Conservation (phyloP, 2,329 filamentous ascomycete genomes). For the Colletotrichum abscissum region DNA sequence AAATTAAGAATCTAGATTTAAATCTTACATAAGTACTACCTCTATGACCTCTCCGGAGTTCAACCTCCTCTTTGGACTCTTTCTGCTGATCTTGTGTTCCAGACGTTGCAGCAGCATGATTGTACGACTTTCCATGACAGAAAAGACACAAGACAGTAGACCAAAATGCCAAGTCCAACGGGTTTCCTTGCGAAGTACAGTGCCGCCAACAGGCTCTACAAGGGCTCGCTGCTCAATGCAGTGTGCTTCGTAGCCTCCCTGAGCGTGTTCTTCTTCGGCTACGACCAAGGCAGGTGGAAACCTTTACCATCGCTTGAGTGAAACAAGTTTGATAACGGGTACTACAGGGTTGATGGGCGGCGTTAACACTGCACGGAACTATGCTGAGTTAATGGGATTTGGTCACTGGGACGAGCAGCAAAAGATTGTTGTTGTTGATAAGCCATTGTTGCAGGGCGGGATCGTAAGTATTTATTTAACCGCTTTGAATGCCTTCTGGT, state of each 20-base stretch:
- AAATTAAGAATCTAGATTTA: neutral
- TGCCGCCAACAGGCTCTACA: conserved; percentile 65
- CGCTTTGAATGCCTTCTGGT: conserved; percentile 48
- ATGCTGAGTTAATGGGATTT: conserved; percentile 73
- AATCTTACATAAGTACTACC: neutral
- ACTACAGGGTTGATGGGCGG: conserved; percentile 65
- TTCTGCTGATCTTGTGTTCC: neutral
- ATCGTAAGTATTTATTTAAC: conserved; percentile 63
- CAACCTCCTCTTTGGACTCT: too few species aligned
- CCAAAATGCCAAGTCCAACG: conserved; percentile 3
- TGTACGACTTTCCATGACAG: too few species aligned
- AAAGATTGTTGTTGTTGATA: conserved; percentile 61
- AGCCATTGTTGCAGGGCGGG: conserved; percentile 67
- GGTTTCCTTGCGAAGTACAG: conserved; percentile 15
- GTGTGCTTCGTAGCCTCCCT: conserved; percentile 73
- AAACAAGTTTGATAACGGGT: too few species aligned
- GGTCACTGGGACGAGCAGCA: conserved; percentile 66
- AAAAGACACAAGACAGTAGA: neutral
- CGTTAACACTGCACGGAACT: conserved; percentile 74
- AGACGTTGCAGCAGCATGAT: neutral
- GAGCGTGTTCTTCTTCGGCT: conserved; percentile 76
- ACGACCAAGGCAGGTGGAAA: conserved; percentile 49
- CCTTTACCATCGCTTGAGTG: too few species aligned
- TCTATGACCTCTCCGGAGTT: neutral
- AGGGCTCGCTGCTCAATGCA: conserved; percentile 65